phyloP scores from a whole-genome alignment of 257 asterid species.

The Scutellaria barbata region DNA sequence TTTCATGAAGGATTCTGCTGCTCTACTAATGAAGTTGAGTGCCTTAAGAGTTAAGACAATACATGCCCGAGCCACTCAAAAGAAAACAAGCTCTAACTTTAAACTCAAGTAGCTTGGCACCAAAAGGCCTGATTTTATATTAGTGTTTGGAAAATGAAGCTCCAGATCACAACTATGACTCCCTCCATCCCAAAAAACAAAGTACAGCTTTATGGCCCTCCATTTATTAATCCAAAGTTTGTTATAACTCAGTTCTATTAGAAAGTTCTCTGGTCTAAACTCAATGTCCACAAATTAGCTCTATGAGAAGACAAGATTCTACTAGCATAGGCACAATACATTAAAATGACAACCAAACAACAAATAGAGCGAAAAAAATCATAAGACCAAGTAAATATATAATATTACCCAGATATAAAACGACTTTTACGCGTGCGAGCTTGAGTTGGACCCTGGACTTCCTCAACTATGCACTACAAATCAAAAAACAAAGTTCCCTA shows the following conservation, averaged over 20 bases:
- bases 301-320: conserved; percentile 4
- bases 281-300: neutral
- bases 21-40: conserved; percentile 2
- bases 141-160: conserved; percentile 1
- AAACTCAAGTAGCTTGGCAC: neutral
- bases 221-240: too few relatives aligned
- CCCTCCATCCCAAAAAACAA: too few relatives aligned
- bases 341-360: conserved; percentile 9
- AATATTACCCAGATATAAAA: conserved; percentile 89
- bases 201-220: too few relatives aligned
- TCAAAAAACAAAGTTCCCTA: neutral
- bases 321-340: neutral
- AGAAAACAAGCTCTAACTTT: neutral
- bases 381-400: conserved; percentile 15
- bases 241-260: too few relatives aligned
- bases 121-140: conserved; percentile 3
- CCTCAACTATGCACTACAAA: conserved; percentile 94
- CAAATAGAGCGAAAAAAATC: conserved; percentile 24
- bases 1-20: conserved; percentile 5
- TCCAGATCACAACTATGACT: neutral
- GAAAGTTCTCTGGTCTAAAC: neutral
- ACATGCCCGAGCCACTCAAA: neutral
- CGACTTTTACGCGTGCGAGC: conserved; percentile 97
- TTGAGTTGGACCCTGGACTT: conserved; percentile 98
- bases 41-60: neutral